These are phyloP conservation scores for Malassezia caprae DNA, from an alignment of 1,284 basidiomycete species.

Conservation along the genomic window DNA sequence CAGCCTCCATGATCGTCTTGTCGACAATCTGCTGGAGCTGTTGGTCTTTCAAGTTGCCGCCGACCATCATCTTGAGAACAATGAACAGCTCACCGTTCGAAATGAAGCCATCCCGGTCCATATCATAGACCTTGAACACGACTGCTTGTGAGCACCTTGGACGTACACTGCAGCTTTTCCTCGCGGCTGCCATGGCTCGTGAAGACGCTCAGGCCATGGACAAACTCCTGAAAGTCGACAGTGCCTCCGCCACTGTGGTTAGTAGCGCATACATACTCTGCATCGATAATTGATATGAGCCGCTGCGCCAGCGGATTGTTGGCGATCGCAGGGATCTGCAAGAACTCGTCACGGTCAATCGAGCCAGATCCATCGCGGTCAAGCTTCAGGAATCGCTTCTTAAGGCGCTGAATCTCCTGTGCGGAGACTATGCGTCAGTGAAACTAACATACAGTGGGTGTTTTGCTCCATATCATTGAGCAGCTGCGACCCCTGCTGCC, in stretches of 20 bases:
- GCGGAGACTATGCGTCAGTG: slow-evolving; percentile 17
- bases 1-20: slow-evolving; percentile 99
- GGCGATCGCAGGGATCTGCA: slow-evolving; percentile 96
- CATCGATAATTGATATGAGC: slow-evolving; percentile 99
- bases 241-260: slow-evolving; percentile 67
- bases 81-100: slow-evolving; percentile 98
- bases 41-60: slow-evolving; percentile 97
- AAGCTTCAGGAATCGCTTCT: slow-evolving; percentile 98
- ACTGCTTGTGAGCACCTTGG: slow-evolving; percentile 52
- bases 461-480: slow-evolving; percentile 86
- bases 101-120: slow-evolving; percentile 91
- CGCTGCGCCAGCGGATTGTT: slow-evolving; percentile 91
- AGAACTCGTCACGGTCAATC: slow-evolving; percentile 95
- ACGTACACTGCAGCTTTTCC: slow-evolving; percentile 87
- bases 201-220: slow-evolving; percentile 91
- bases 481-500: slow-evolving; percentile 66
- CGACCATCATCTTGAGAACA: slow-evolving; percentile 99
- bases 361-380: slow-evolving; percentile 95
- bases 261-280: slow-evolving; percentile 64
- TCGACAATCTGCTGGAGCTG: slow-evolving; percentile 99
- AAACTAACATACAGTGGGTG: slow-evolving; percentile 66
- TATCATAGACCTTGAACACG: slow-evolving; percentile 97
- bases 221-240: slow-evolving; percentile 98
- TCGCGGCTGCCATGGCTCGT: slow-evolving; percentile 88
- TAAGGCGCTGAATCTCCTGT: slow-evolving; percentile 59